Conservation (phyloP, 2,329 filamentous ascomycete genomes). For the Xylaria sp. region DNA sequence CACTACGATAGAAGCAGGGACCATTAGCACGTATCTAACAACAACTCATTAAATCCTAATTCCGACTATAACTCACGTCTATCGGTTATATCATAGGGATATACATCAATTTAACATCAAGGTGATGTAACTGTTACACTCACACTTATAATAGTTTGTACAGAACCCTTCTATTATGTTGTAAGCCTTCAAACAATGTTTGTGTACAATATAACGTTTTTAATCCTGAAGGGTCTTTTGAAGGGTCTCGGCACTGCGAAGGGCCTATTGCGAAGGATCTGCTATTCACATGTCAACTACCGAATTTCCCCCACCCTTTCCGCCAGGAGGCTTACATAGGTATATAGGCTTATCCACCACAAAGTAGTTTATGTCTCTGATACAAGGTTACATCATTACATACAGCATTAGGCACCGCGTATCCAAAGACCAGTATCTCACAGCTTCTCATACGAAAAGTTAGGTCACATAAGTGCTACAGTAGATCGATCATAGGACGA, state of each 20-base stretch:
- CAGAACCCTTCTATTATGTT: no score
- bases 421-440: not conserved
- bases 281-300: constrained; percentile 2
- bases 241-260: not conserved
- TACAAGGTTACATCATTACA: not conserved
- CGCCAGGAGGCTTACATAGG: not conserved
- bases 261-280: not conserved
- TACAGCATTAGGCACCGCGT: not conserved
- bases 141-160: not conserved
- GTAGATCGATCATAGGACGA: not conserved
- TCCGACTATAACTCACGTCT: not conserved
- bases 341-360: constrained; percentile 1
- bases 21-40: not conserved
- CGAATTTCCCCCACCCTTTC: constrained; percentile 3
- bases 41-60: not conserved
- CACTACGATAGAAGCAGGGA: not conserved
- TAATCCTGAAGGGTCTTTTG: not conserved
- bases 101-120: not conserved
- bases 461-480: constrained; percentile 2
- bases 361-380: not conserved
- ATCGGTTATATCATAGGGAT: not conserved
- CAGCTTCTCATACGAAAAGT: not conserved
- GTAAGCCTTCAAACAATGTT: not conserved
- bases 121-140: not conserved
- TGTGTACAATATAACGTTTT: not conserved